Conservation (phyloP, 306 rosid genomes). For the Corylus avellana region DNA sequence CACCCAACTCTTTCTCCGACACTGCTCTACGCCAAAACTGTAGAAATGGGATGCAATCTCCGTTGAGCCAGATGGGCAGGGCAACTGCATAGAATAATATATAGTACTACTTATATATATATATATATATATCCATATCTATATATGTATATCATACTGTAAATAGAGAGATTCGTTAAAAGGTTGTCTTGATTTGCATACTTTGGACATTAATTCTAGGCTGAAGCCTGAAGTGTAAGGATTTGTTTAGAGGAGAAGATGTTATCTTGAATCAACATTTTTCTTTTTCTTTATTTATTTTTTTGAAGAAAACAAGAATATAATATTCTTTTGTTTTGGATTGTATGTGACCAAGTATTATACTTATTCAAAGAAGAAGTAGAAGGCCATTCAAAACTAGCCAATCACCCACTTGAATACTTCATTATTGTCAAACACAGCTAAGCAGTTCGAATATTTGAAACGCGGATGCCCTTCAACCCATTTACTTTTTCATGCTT, state of each 20-base stretch:
- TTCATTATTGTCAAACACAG: neutral
- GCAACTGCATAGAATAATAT: neutral
- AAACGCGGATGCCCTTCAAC: neutral
- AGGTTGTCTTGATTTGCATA: no score
- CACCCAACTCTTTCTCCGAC: constrained; percentile 38
- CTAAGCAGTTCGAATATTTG: neutral
- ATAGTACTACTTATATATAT: neutral
- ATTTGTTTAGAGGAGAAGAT: neutral
- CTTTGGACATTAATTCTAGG: no score
- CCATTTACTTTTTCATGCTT: neutral
- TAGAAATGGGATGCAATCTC: neutral
- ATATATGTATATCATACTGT: neutral
- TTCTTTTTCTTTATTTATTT: no score
- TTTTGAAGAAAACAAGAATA: neutral
- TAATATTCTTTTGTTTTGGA: neutral
- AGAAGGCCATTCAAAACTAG: neutral
- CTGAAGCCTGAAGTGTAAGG: no score
- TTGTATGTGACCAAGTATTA: neutral
- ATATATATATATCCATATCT: no score
- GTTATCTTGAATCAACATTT: neutral
- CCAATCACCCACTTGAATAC: neutral
- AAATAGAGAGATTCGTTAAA: neutral
- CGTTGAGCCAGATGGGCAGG: neutral
- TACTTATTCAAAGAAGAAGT: neutral
- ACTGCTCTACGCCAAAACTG: constrained; percentile 13